Evolutionary conservation across 2,329 filamentous ascomycete genomes (phyloP), one percentile per base, ranked within the genome.

Genomic region (Dendryphion nanum): DNA sequence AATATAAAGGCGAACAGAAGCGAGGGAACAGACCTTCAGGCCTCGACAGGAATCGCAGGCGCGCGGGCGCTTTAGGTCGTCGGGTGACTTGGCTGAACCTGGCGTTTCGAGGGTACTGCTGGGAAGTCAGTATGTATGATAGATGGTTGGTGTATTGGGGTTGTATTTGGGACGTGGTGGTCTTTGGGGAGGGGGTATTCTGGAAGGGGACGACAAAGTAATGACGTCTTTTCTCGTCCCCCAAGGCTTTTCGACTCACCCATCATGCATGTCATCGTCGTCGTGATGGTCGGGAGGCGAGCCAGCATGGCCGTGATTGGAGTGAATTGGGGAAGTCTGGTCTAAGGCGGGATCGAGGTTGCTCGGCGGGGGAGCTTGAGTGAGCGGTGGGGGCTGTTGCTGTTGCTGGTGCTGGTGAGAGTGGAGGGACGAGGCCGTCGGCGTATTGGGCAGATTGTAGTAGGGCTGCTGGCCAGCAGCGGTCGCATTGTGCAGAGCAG

Each of bases 11-110:
- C 18, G 15, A 28, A 3, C 10, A 23, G n/a, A 14, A 13, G 10
- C 18, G 8, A 18, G 5, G 15, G 8, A 14, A 12, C 39, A 17
- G 28, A 54, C 57, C 37, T 66, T 73, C 45, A 74, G 48, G 5
- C 67, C 69, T 34, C 71, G 63, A 52, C 71, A 74, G 5, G 69
- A 69, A 39, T 74, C 70, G 51, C 71, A 74, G 10, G 71, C 70
- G 30, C 71, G 63, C 4, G 70, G 68, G 8, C 70, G 63, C 59
- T 74, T 74, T 39, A 67, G 45, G 42, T 73, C 70, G 41, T 45
- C 47, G 2, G 54, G 56, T 4, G 59, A 60, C 43, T 57, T 61
- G 37, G 44, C 54, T 26, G 57, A 59, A 4, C 55, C 59, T 8
- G 59, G 58, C 1, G 59, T 60, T 18, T 39, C 54, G 28, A 50